Base-by-base conservation (phyloP, 177 flowering plant genomes). In the Tripterygium wilfordii region DNA sequence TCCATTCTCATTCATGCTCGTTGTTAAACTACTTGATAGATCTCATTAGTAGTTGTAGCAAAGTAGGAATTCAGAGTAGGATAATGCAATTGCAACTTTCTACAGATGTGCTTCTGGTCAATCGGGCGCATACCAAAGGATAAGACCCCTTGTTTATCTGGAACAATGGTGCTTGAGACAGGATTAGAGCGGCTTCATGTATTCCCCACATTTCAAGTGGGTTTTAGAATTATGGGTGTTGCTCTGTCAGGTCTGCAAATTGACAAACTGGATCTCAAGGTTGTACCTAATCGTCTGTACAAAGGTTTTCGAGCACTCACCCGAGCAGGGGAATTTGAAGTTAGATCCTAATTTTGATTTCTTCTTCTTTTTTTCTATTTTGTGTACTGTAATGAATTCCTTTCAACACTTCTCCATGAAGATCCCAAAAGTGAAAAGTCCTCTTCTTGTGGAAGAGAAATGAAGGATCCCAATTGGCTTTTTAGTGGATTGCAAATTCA, bases 301-400 rank as follows among this genome's bases (percentile, higher is more conserved):
- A 94, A 87, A 72, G 97, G 99, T 28, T 94, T 89, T 45, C 83
- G 96, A 47, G 96, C 89, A 49, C 78, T 75, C 8, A 89, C 96
- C 28, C 69, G 70, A 49, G 89, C 91, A 4, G 99, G 97, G 16
- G 64, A 74, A 25, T 92, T 62, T 60, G 82, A 84, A 62, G 83
- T 89, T 3, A 76, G 99, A 63, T 76, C 94, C 33, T 88, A 74
- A 58, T 44, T n/a, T n/a, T n/a, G n/a, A n/a, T n/a, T n/a, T n/a
- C n/a, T n/a, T n/a, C n/a, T n/a, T n/a, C n/a, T n/a, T n/a, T n/a
- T n/a, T n/a, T n/a, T n/a, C n/a, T n/a, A n/a, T n/a, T n/a, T n/a
- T n/a, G n/a, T n/a, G n/a, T n/a, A n/a, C n/a, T n/a, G n/a, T n/a
- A n/a, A n/a, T n/a, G n/a, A n/a, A n/a, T n/a, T n/a, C n/a, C n/a